Conservation (phyloP, 1,139 yeast species). For the Nakaseomyces glabratus region DNA sequence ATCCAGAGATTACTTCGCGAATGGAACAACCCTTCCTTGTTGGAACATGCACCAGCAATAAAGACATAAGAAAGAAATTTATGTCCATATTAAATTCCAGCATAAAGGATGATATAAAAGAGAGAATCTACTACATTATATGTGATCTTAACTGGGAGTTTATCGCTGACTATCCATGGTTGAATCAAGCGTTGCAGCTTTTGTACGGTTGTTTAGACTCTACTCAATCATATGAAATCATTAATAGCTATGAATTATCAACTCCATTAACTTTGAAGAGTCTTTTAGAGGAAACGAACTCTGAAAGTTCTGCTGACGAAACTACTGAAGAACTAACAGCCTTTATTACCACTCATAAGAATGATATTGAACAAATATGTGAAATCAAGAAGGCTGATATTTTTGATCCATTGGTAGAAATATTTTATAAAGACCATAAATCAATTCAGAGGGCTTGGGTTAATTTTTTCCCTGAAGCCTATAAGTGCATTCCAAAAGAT, state of each 20-base stretch:
- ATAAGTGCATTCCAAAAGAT: conserved; percentile 60
- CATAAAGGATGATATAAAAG: conserved; percentile 68
- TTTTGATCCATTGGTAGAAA: conserved; percentile 62
- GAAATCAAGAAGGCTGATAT: conserved; percentile 50
- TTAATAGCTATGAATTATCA: conserved; percentile 47
- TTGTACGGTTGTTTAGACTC: conserved; percentile 68
- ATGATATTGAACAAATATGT: conserved; percentile 48
- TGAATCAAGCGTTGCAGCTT: conserved; percentile 85
- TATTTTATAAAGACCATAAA: conserved; percentile 75
- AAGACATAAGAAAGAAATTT: conserved; percentile 62
- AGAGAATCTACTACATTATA: conserved; percentile 73
- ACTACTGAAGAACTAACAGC: conserved; percentile 14
- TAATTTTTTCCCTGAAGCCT: conserved; percentile 71
- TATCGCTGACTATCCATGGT: conserved; percentile 88
- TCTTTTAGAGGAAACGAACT: conserved; percentile 20
- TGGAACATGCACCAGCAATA: conserved; percentile 81
- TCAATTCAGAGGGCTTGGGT: conserved; percentile 83
- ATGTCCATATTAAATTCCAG: conserved; percentile 76
- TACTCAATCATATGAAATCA: conserved; percentile 40
- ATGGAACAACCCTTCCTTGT: conserved; percentile 96
- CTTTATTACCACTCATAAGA: conserved; percentile 36
- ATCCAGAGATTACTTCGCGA: conserved; percentile 86
- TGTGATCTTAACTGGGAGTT: conserved; percentile 97
- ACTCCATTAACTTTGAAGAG: conserved; percentile 42
- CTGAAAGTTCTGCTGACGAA: conserved; percentile 8